Base-by-base conservation (phyloP, 176 grass and related monocot species). In the Phoenix roebelenii region DNA sequence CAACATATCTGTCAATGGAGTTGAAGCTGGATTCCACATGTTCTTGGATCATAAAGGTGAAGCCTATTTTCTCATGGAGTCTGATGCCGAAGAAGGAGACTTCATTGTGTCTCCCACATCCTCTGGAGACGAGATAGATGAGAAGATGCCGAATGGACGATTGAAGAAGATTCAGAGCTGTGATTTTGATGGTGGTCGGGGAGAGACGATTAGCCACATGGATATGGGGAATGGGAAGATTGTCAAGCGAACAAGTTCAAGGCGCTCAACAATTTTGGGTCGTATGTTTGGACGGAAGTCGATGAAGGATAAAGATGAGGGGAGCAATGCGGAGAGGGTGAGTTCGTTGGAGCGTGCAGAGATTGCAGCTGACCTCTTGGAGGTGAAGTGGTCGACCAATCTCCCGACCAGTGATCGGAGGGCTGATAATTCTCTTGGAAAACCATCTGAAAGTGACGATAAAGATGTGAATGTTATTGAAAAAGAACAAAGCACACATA, bases 331-430 rank as follows among this genome's bases (percentile, higher is more conserved):
- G 55, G 87, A 82, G 58, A 82, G 72, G 58, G 65, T 80, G 65
- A 85, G 66, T 79, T 96, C 92, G 12, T 72, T 96, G 65, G 78
- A 96, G 56, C 84, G 78, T 23, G 92, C 81, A 12, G 87, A 96
- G 75, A 82, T 90, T 60, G 83, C 92, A 64, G 92, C 92, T 7
- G 77, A 96, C 67, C 82, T 96, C 54, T 72, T 96, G 67, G 92
- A 90, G 32, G 58, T 80, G 57, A 90, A 83, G 64, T 96, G 92
- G 87, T 96, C 80, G 1, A 96, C 83, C 32, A 87, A 79, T 79
- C 65, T 81, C 57, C 72, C 75, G 0, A 58, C 72, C 16, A 55
- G 39, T 68, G 63, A 75, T 66, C 57, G 16, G 3, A 82, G 15
- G 44, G 7, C 22, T 54, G 50, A 15, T 63, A 53, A n/a, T 63